Base-by-base conservation (phyloP, 2,329 filamentous ascomycete genomes). In the Verticillium nubilum region DNA sequence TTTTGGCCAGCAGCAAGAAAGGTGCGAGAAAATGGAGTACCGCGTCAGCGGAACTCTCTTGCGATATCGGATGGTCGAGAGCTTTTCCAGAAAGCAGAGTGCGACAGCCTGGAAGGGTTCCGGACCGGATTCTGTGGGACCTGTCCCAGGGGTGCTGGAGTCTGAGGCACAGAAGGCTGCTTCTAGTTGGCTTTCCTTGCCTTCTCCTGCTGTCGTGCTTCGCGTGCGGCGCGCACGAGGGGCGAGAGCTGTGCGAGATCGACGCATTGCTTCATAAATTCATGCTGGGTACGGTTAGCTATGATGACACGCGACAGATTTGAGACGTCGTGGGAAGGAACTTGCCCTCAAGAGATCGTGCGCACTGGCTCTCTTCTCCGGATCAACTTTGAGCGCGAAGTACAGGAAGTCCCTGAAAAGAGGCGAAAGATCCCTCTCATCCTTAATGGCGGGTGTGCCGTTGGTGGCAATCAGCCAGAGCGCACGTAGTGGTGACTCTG, bases 381-480 rank as follows among this genome's bases (percentile, higher is more conserved):
- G 94, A 70, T 98, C 95, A 5, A 99, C 95, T 80, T 96, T 96
- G 58, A 99, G 82, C 5, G 95, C 94, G 74, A 97, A 92, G 69
- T 90, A 87, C 64, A 99, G 78, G 74, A 98, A 99, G 73, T 98
- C 93, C 63, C 87, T 86, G 80, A 99, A 97, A 3, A 94, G 84
- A 0, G 85, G 79, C 10, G 90, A 91, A 56, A 98, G 75, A 54
- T 89, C 87, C 59, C 93, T 86, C 74, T 96, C 92, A 64, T 97
- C 92, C 77, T 98, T 98, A 76, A 99, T 96, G 58, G 88, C 83
- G 2, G 95, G 95, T 17, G 95, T 98, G 54, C 95, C 95, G 70
- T 97, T 97, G 33, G 95, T 98, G 58, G 95, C 95, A 73, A 99
- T 99, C 67, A 99, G 78, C 82, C 95, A 99, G 37, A 99, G 82